Evolutionary conservation across 169 alveolate genomes (phyloP).

Genomic region (Babesia sp.): DNA sequence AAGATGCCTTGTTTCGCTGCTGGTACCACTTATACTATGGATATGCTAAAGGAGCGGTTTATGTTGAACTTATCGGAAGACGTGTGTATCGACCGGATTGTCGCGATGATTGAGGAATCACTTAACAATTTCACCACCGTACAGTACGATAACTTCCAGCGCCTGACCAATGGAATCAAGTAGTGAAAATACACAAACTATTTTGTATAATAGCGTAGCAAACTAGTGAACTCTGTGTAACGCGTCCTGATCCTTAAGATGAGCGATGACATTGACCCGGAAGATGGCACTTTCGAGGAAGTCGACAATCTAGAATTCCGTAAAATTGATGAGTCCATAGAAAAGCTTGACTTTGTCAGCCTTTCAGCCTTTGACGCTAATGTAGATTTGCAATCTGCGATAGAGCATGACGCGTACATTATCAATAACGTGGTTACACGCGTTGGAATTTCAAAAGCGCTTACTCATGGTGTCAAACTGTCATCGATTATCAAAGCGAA

Average conservation of each 20-base stretch:
- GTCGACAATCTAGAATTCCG: constrained; percentile 30
- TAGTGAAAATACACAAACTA: constrained; percentile 19
- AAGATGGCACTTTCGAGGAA: not conserved
- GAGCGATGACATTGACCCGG: not conserved
- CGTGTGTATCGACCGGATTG: constrained; percentile 82
- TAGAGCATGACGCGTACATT: constrained; percentile 55
- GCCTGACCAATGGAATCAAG: constrained; percentile 91
- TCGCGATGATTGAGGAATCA: constrained; percentile 87
- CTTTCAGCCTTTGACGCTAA: constrained; percentile 49
- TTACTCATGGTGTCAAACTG: constrained; percentile 61
- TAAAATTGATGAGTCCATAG: constrained; percentile 41
- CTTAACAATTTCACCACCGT: constrained; percentile 91
- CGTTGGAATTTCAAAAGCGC: constrained; percentile 51
- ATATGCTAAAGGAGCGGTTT: constrained; percentile 78
- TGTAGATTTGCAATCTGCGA: constrained; percentile 45
- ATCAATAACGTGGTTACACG: constrained; percentile 56
- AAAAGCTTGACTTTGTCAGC: constrained; percentile 31
- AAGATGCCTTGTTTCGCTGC: constrained; percentile 88
- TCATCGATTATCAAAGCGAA: constrained; percentile 59
- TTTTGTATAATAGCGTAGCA: not conserved
- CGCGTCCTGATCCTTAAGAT: not conserved
- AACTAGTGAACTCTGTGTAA: not conserved
- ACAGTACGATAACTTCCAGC: constrained; percentile 94
- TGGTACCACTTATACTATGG: constrained; percentile 78
- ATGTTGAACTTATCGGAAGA: constrained; percentile 82